Evolutionary conservation across 192 early-diverging fungal genomes (phyloP), one percentile per base, ranked within the genome.

Genomic region (Obelidium mucronatum): DNA sequence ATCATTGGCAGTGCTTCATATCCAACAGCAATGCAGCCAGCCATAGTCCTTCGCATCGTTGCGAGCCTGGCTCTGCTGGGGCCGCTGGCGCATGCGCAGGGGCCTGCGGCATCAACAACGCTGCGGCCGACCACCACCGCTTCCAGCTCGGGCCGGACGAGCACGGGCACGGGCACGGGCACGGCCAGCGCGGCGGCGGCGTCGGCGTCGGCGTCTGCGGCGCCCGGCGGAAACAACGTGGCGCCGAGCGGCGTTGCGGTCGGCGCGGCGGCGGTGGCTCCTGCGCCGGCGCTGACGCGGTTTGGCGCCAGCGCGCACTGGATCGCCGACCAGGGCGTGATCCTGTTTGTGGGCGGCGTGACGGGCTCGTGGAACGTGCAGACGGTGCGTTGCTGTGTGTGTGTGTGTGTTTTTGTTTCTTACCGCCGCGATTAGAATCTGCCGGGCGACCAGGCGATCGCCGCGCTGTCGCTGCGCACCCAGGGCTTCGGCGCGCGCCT

Each of bases 281-380:
- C 64, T 17, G 36, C 37, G 34, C 11, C 64, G 15, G 33, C 39
- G 17, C 34, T n/a, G n/a, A 6, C 70, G n/a, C 70, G 70, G 13
- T 72, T 72, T 36, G 70, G 70, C 5, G 70, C 70, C 30, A n/a
- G 30, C 6, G 70, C 54, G 28, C 54, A 59, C 19, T 36, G 35
- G 31, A 15, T 58, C 8, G 13, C n/a, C 17, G 70, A 72, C 55
- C 52, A 58, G 52, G 70, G 31, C 28, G 30, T 58, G 11, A 59
- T 59, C 33, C 6, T 72, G 13, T 72, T 72, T 37, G 13, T 72
- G 6, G 70, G 70, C 54, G 70, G 70, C 34, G 11, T 59, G 17
- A 55, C 54, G 4, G 70, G 70, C 13, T 31, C 24, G 11, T 59
- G 52, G 54, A 44, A 34, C 70, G 15, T 24, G 13, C 28, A 65